Evolutionary conservation across 2,329 filamentous ascomycete species (phyloP), one percentile per base, ranked within the genome.

Genomic region (Aspergillus quadrilineatus): DNA sequence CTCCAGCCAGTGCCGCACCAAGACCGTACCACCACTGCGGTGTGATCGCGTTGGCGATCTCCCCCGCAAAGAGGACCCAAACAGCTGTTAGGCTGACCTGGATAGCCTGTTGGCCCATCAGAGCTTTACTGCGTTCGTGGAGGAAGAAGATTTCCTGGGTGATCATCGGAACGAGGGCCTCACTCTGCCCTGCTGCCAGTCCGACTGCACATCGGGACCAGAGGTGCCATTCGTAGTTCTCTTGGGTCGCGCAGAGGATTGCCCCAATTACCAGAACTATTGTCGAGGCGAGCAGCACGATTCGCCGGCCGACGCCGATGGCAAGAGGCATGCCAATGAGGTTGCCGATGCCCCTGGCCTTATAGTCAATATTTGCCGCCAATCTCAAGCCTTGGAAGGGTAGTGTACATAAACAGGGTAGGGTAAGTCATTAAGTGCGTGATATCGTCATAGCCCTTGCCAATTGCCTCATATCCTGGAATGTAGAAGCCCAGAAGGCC

Each of bases 21-120:
- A 79, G 66, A 1, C 71, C 69, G 43, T 80, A 79, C 77, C 77
- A 79, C 44, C 76, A 73, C 2, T 67, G 57, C 0, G 75, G 70
- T 0, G 74, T 75, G 6, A 79, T 75, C 0, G 69, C 73, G 0
- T 63, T 72, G 2, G 76, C 75, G 39, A 80, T 77, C 1, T 75
- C 75, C 4, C 73, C 73, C 1, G 77, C 75, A 42, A 75, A 75
- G 0, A 79, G 66, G 0, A 70, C 65, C 56, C 67, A 75, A 3
- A 76, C 63, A 0, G 75, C 70, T 1, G 70, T 72, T 4, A 76
- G 58, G 14, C 73, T 69, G 3, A 73, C 72, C 45, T 79, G 75
- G 8, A 74, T 71, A 0, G 75, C 72, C 28, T 72, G 71, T 51
- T 78, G 76, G 54, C 74, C 70, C 73, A 77, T 79, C 14, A 69